phyloP scores from a whole-genome alignment of 495 filamentous ascomycete genomes.

The Daldinia caldariorum region DNA sequence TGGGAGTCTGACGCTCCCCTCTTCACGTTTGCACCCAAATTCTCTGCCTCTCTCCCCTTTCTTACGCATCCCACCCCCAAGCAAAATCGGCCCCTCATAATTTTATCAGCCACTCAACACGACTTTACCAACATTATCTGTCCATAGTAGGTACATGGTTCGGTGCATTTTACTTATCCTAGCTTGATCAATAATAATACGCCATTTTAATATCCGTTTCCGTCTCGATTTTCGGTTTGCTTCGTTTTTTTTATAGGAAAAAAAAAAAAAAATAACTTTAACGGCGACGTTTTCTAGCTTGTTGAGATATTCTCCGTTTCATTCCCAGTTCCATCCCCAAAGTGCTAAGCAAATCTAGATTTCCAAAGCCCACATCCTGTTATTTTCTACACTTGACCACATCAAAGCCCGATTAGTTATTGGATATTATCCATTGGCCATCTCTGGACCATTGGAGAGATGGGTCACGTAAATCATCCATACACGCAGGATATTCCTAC shows the following conservation, averaged over 20 bases:
- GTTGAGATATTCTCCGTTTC: background rate
- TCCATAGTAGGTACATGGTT: background rate
- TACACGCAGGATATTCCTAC: slow-evolving; percentile 19
- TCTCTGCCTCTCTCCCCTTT: slow-evolving; percentile 39
- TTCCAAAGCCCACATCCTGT: background rate
- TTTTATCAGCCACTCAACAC: background rate
- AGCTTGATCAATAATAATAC: background rate
- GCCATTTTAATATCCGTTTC: background rate
- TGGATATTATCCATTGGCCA: slow-evolving; percentile 15
- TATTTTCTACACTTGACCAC: slow-evolving; percentile 15
- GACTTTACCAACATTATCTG: background rate
- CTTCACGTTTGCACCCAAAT: slow-evolving; percentile 28
- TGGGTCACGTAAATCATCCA: slow-evolving; percentile 21
- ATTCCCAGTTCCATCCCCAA: slow-evolving; percentile 2
- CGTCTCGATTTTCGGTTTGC: too few relatives aligned
- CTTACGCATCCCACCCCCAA: slow-evolving; percentile 28
- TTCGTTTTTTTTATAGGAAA: too few relatives aligned
- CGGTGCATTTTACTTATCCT: background rate
- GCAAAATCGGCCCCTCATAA: background rate
- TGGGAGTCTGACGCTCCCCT: slow-evolving; percentile 47
- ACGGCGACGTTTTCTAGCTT: background rate
- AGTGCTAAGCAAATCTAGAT: slow-evolving; percentile 3
- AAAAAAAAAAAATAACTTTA: background rate
- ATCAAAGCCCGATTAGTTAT: slow-evolving; percentile 11
- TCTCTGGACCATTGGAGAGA: slow-evolving; percentile 1